Evolutionary conservation across 2,329 filamentous ascomycete genomes (phyloP).

Genomic region (Domatiomyces catenatus): DNA sequence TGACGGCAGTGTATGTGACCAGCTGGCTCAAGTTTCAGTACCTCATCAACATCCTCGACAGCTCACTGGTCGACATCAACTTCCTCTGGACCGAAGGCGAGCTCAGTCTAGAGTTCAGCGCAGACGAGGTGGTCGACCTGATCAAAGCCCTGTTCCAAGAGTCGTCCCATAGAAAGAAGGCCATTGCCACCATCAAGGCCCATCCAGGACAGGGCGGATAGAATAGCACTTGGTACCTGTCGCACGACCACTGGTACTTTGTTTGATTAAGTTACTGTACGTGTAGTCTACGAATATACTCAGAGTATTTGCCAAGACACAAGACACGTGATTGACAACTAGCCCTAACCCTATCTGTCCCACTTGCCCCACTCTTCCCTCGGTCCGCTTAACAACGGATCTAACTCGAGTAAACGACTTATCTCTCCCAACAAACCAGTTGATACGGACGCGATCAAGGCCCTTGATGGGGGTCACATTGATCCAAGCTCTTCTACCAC

Average conservation of each 20-base stretch:
- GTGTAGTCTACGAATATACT: no score
- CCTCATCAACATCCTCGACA: slow-evolving; percentile 46
- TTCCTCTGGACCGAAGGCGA: slow-evolving; percentile 52
- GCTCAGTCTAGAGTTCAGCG: slow-evolving; percentile 44
- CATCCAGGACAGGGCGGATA: background rate
- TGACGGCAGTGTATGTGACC: slow-evolving; percentile 46
- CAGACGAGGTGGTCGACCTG: slow-evolving; percentile 47
- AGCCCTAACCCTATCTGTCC: background rate
- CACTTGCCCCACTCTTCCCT: background rate
- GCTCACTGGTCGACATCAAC: slow-evolving; percentile 48
- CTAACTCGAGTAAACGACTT: background rate
- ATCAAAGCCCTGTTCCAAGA: slow-evolving; percentile 51
- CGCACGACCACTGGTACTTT: no score
- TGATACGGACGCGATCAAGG: background rate
- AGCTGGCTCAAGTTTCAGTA: slow-evolving; percentile 54
- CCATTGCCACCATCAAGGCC: slow-evolving; percentile 39
- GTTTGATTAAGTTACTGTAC: no score
- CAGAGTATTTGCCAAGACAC: no score
- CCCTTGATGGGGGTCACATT: background rate
- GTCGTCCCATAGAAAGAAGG: slow-evolving; percentile 41
- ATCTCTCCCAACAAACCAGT: background rate
- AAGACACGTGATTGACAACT: background rate
- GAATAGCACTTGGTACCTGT: background rate
- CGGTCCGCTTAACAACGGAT: background rate
- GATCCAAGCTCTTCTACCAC: background rate